A percentile compares a stretch with the other conserved stretches of the same genome.
These are phyloP conservation scores for Andrographis paniculata DNA, from an alignment of 305 asterid species.

Conservation along the genomic window DNA sequence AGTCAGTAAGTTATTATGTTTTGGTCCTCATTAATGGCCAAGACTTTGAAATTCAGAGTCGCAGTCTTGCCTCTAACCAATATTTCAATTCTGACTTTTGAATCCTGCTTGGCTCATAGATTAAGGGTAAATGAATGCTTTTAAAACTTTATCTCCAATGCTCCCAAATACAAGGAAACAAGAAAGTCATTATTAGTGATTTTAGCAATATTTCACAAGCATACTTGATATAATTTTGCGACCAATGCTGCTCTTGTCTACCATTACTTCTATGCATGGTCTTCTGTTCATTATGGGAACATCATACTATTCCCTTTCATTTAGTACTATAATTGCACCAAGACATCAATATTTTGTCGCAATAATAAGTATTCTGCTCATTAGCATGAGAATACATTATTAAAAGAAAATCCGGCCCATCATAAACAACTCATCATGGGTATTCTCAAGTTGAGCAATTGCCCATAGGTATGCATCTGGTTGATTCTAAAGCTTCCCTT, in stretches of 20 bases:
- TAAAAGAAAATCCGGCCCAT: neutral
- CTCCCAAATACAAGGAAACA: too few species aligned
- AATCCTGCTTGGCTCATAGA: too few species aligned
- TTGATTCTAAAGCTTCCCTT: too few species aligned
- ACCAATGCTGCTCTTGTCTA: neutral
- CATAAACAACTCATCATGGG: neutral
- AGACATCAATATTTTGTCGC: neutral
- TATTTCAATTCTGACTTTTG: too few species aligned
- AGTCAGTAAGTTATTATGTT: too few species aligned
- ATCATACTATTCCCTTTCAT: neutral
- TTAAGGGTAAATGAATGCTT: too few species aligned
- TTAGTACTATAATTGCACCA: neutral
- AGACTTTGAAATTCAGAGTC: neutral
- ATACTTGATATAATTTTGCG: too few species aligned
- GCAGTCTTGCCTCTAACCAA: neutral
- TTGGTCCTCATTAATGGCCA: neutral
- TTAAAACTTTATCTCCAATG: too few species aligned
- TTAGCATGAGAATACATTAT: neutral
- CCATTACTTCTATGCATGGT: neutral
- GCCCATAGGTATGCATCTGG: neutral
- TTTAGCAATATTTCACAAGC: too few species aligned
- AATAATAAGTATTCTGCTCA: neutral
- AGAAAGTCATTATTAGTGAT: too few species aligned
- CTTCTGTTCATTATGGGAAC: neutral
- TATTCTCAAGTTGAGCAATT: neutral